Evolutionary conservation across 2,329 filamentous ascomycete species (phyloP).

Genomic region (Microdochium nivale): DNA sequence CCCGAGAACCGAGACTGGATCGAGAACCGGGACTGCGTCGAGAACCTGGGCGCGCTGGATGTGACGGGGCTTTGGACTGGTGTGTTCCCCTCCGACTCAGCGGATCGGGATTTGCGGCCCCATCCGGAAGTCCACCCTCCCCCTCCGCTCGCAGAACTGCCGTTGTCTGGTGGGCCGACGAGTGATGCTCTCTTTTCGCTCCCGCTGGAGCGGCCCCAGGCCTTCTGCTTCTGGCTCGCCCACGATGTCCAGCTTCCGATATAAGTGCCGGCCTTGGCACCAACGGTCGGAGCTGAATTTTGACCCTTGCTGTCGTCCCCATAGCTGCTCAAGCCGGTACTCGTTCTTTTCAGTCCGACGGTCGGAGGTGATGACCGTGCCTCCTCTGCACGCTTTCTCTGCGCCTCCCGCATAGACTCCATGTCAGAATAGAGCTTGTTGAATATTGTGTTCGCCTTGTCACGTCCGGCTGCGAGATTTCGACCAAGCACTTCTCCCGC

Average conservation of each 20-base stretch:
- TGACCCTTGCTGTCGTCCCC: conserved; percentile 35
- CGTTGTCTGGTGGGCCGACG: conserved; percentile 18
- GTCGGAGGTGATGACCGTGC: conserved; percentile 22
- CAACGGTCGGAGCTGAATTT: conserved; percentile 37
- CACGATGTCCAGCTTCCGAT: conserved; percentile 62
- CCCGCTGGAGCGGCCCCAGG: conserved; percentile 25
- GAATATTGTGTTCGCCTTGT: conserved; percentile 80
- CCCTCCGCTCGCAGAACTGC: conserved; percentile 4
- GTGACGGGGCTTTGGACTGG: conserved; percentile 21
- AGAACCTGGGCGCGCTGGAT: conserved; percentile 13
- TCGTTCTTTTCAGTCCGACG: conserved; percentile 10
- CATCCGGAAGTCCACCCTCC: conserved; percentile 17
- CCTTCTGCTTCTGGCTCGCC: conserved; percentile 68
- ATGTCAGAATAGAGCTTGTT: conserved; percentile 87
- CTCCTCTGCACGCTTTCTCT: conserved; percentile 55
- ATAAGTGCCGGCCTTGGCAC: conserved; percentile 52
- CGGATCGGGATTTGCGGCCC: conserved; percentile 20
- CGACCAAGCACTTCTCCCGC: conserved; percentile 81
- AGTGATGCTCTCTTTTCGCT: conserved; percentile 13
- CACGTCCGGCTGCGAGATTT: conserved; percentile 78
- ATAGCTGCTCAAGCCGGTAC: conserved; percentile 10
- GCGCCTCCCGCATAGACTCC: conserved; percentile 68
- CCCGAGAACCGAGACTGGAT: conserved; percentile 18
- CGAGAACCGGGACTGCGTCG: conserved; percentile 6
- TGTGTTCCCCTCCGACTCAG: conserved; percentile 22